Conservation (phyloP, 495 filamentous ascomycete genomes). For the Cercophora samala region DNA sequence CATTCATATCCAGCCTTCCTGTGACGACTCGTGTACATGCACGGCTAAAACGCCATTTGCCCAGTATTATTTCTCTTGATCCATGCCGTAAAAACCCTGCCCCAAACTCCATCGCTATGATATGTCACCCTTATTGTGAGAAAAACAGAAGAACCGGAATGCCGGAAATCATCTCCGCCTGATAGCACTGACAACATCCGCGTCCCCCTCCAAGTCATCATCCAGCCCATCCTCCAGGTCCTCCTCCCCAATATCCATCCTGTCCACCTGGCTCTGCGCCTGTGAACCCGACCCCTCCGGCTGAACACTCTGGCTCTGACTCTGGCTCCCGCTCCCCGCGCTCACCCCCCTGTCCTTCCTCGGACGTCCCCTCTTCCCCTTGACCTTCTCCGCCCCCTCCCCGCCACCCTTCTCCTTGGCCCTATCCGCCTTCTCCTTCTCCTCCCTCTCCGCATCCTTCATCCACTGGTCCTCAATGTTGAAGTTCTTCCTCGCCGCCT, state of each 20-base stretch:
- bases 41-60: neutral
- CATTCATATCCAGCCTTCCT: too few species aligned
- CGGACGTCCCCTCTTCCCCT: neutral
- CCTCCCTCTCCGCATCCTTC: constrained; percentile 42
- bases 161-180: constrained; percentile 18
- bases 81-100: neutral
- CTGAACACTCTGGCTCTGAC: constrained; percentile 1
- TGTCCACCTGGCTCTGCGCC: neutral
- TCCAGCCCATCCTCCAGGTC: constrained; percentile 37
- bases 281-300: neutral
- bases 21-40: neutral
- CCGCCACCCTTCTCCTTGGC: constrained; percentile 13
- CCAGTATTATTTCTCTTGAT: neutral
- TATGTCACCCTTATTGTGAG: neutral
- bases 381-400: neutral
- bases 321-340: constrained; percentile 2
- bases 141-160: neutral
- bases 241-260: constrained; percentile 22
- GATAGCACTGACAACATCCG: constrained; percentile 25
- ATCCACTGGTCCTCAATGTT: constrained; percentile 43
- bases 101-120: neutral
- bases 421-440: constrained; percentile 35
- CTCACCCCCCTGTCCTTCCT: constrained; percentile 11
- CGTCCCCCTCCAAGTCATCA: constrained; percentile 35
- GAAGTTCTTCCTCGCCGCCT: constrained; percentile 69